phyloP scores from a whole-genome alignment of 768 basidiomycete species.

The Auriscalpium microsporum region DNA sequence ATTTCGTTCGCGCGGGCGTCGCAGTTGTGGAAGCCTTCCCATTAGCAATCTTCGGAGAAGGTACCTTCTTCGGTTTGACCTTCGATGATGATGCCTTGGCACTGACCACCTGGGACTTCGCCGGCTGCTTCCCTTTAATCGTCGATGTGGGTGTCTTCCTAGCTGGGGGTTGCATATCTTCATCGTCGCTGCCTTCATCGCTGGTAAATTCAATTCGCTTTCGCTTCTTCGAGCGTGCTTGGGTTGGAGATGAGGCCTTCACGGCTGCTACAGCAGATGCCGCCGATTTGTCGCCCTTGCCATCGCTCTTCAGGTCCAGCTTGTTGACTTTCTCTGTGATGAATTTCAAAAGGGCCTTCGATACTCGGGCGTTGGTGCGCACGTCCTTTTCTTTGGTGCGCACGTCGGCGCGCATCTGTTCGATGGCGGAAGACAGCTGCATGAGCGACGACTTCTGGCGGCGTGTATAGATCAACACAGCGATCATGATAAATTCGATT shows the following conservation, averaged over 20 bases:
- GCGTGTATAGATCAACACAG: constrained; percentile 44
- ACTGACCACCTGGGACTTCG: neutral
- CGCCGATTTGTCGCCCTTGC: constrained; percentile 12
- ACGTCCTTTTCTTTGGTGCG: constrained; percentile 53
- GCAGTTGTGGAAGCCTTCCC: neutral
- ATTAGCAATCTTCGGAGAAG: neutral
- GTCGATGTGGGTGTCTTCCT: neutral
- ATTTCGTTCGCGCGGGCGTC: neutral
- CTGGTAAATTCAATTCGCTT: neutral
- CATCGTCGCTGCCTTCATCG: neutral
- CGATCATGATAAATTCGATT: constrained; percentile 55
- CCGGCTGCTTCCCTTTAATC: neutral
- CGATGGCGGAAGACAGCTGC: constrained; percentile 38
- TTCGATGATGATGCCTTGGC: neutral
- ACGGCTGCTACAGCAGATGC: neutral
- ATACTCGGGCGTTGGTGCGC: constrained; percentile 51
- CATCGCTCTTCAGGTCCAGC: constrained; percentile 11
- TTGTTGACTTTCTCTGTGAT: constrained; percentile 26
- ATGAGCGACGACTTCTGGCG: constrained; percentile 30
- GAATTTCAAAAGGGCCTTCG: constrained; percentile 47
- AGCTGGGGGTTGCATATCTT: neutral
- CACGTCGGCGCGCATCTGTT: constrained; percentile 47
- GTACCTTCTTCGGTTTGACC: neutral
- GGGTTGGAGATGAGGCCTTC: neutral
- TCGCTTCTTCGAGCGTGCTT: neutral